Evolutionary conservation across 2,329 filamentous ascomycete genomes (phyloP), one percentile per base, ranked within the genome.

Genomic region (Camptophora hylomeconis): DNA sequence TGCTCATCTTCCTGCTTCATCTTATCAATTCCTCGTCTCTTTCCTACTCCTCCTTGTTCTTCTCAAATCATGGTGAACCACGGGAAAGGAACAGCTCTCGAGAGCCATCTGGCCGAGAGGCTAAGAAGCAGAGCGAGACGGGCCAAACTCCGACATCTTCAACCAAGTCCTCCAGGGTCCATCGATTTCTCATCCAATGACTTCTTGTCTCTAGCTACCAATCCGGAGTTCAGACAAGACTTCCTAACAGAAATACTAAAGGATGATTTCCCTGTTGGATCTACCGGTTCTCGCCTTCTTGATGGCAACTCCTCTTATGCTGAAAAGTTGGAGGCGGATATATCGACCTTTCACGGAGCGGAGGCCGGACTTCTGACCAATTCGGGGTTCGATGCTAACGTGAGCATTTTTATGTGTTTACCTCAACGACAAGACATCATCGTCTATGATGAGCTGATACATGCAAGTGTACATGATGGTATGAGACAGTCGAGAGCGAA

Each of bases 401-500:
- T 68, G 0, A 74, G 72, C 0, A 56, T 79, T 2, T 65, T 78
- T n/a, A 56, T 63, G 2, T 69, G 65, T 31, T 56, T 74, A 2
- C 71, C 74, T 1, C 72, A 72, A 37, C 56, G 54, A 0, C 69
- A 65, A 0, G 75, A 80, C 47, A 43, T 66, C 1, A 61, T 89
- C 13, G 48, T 89, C 0, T 77, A 80, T 40, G 81, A 87, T 44
- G 77, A 78, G 47, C 59, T 78, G 17, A 72, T 87, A 9, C 81
- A 87, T 42, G 81, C 81, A 0, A 84, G 77, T 41, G 70, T 75
- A 2, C 80, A 83, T 35, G 80, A 86, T 47, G 81, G 80, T 0
- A 81, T 86, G 75, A 62, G 64, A 11, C 43, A 75, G 12, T 74
- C 72, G 5, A 63, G 75, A 2, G 74, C 72, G 0, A 52, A 44